phyloP scores from a whole-genome alignment of 1,139 yeast genomes.

The Kodamaea ohmeri region DNA sequence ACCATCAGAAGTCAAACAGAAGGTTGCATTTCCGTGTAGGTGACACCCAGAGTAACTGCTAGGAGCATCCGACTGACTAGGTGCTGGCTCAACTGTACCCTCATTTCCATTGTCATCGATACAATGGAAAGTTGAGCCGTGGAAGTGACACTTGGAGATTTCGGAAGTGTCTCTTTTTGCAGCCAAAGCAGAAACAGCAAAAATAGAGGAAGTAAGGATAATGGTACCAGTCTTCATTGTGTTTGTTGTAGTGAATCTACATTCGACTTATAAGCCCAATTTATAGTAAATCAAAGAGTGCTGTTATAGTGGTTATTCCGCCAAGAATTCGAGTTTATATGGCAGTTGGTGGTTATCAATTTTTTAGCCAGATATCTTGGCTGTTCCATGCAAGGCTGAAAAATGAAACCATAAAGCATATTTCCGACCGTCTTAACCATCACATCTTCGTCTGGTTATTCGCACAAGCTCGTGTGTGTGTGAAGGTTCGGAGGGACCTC shows the following conservation, averaged over 20 bases:
- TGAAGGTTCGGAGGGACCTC: too few species aligned
- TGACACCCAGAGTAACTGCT: slow-evolving; percentile 29
- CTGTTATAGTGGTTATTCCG: neutral
- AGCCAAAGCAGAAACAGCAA: neutral
- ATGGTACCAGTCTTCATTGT: neutral
- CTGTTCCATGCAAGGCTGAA: neutral
- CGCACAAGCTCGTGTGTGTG: too few species aligned
- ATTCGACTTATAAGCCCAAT: too few species aligned
- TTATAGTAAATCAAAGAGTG: neutral
- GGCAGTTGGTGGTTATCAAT: neutral
- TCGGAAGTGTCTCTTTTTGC: slow-evolving; percentile 2
- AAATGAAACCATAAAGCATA: too few species aligned
- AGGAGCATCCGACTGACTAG: slow-evolving; percentile 20
- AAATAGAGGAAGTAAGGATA: neutral
- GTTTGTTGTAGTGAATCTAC: neutral
- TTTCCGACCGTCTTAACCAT: too few species aligned
- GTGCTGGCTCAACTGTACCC: slow-evolving; percentile 29
- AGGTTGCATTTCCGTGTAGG: slow-evolving; percentile 22
- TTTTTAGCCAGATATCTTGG: neutral
- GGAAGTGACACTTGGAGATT: slow-evolving; percentile 30
- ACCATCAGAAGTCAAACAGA: slow-evolving; percentile 1
- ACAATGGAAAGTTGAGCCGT: slow-evolving; percentile 25
- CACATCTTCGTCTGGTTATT: too few species aligned
- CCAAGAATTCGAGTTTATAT: neutral
- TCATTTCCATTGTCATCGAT: slow-evolving; percentile 26